Evolutionary conservation across 371 early-diverging fungal genomes (phyloP).

Genomic region (Massospora cicadina): DNA sequence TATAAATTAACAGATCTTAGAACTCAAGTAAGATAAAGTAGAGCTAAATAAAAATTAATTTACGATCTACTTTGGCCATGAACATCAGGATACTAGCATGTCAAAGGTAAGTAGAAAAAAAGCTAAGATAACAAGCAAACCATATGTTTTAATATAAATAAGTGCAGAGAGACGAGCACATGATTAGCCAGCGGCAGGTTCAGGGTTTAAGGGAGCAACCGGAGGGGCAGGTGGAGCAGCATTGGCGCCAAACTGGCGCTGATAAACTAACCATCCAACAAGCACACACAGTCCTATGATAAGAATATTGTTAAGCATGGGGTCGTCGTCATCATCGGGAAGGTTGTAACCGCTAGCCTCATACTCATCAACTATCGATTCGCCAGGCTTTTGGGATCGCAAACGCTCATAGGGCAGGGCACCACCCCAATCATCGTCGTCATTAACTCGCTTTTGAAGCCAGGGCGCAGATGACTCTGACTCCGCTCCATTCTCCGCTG

Average conservation of each 20-base stretch:
- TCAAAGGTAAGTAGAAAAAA: too few relatives aligned
- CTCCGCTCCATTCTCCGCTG: not conserved
- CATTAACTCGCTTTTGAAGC: not conserved
- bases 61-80: too few relatives aligned
- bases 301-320: conserved; percentile 19
- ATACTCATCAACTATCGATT: not conserved
- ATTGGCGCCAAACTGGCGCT: conserved; percentile 22
- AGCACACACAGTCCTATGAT: conserved; percentile 31
- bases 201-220: not conserved
- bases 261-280: conserved; percentile 41
- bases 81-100: too few relatives aligned
- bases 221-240: not conserved
- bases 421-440: not conserved
- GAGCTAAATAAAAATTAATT: too few relatives aligned
- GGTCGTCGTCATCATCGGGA: conserved; percentile 1
- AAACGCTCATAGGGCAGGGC: not conserved
- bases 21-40: too few relatives aligned
- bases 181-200: not conserved
- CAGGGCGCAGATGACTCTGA: not conserved
- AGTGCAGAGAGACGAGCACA: too few relatives aligned
- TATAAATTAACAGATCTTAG: too few relatives aligned
- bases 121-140: too few relatives aligned
- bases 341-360: not conserved
- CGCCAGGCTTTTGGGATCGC: not conserved
- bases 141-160: too few relatives aligned